Percentiles rank a stretch among this genome's conserved stretches.
Evolutionary conservation across 495 filamentous ascomycete species (phyloP).

Genomic region (Penicillium manginii): DNA sequence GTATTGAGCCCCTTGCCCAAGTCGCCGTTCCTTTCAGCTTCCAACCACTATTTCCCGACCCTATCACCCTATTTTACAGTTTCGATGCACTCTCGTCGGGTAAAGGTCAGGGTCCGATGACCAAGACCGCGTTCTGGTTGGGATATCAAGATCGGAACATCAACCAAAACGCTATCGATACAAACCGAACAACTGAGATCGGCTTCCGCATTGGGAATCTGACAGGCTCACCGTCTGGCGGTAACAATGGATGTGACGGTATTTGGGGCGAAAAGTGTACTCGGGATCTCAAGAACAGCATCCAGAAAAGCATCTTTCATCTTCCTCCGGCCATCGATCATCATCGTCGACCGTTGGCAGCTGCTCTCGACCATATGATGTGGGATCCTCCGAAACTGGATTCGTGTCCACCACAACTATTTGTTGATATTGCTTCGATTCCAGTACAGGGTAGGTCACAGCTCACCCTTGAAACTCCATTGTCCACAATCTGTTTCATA

Average conservation of each 20-base stretch:
- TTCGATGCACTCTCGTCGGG: conserved; percentile 42
- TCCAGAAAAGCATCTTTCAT: conserved; percentile 34
- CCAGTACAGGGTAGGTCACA: conserved; percentile 40
- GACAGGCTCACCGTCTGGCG: conserved; percentile 39
- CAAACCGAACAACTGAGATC: conserved; percentile 47
- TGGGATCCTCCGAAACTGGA: conserved; percentile 24
- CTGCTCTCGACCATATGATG: conserved; percentile 36
- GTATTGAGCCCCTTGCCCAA: conserved; percentile 50
- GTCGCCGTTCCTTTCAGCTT: conserved; percentile 42
- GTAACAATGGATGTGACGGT: conserved; percentile 47
- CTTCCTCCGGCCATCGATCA: conserved; percentile 33
- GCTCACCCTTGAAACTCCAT: not conserved
- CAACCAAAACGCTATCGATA: conserved; percentile 35
- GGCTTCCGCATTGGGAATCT: conserved; percentile 47
- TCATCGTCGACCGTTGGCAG: conserved; percentile 38
- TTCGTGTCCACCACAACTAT: conserved; percentile 37
- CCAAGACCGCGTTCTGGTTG: conserved; percentile 48
- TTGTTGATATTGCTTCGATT: conserved; percentile 42
- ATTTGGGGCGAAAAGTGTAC: conserved; percentile 46
- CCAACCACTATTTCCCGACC: conserved; percentile 42
- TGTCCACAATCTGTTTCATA: not conserved
- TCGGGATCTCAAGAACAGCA: conserved; percentile 32
- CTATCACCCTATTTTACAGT: conserved; percentile 43
- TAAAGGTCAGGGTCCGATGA: conserved; percentile 42
- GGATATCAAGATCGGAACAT: conserved; percentile 38